Conservation (phyloP, 2,329 filamentous ascomycete species). For the Ophiosphaerella narmari region DNA sequence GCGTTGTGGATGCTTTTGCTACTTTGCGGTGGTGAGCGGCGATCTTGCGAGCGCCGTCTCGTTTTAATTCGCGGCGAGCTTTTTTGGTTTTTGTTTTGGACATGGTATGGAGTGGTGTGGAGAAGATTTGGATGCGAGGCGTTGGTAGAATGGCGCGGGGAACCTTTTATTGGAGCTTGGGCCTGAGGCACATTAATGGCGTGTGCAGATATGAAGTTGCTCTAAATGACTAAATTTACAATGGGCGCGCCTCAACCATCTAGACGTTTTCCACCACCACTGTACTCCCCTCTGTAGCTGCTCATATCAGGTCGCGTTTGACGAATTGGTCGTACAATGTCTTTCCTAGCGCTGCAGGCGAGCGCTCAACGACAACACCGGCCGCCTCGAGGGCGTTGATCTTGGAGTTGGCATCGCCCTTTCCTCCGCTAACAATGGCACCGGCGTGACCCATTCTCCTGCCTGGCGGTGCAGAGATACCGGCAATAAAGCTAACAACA, state of each 20-base stretch:
- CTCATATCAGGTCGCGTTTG: slow-evolving; percentile 89
- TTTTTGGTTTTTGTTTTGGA: slow-evolving; percentile 43
- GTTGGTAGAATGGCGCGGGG: slow-evolving; percentile 16
- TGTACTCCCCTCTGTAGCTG: background rate
- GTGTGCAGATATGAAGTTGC: slow-evolving; percentile 28
- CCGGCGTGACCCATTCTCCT: slow-evolving; percentile 98
- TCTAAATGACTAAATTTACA: slow-evolving; percentile 46
- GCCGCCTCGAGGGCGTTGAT: slow-evolving; percentile 91
- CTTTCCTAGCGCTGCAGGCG: slow-evolving; percentile 83
- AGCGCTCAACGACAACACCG: slow-evolving; percentile 91
- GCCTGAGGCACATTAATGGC: slow-evolving; percentile 7
- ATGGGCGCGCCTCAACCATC: slow-evolving; percentile 29
- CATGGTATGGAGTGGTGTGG: slow-evolving; percentile 26
- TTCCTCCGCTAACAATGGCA: slow-evolving; percentile 95
- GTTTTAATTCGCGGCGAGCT: slow-evolving; percentile 40
- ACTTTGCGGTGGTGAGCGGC: slow-evolving; percentile 30
- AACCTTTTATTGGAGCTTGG: slow-evolving; percentile 30
- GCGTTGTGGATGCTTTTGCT: slow-evolving; percentile 19
- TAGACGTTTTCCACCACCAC: slow-evolving; percentile 3
- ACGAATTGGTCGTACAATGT: slow-evolving; percentile 94
- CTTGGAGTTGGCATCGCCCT: slow-evolving; percentile 98
- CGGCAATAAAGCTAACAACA: slow-evolving; percentile 96
- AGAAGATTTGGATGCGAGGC: slow-evolving; percentile 3
- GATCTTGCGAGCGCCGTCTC: slow-evolving; percentile 35
- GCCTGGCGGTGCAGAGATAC: slow-evolving; percentile 95